Evolutionary conservation across 768 basidiomycete species (phyloP).

Genomic region (Mycena chlorophos): DNA sequence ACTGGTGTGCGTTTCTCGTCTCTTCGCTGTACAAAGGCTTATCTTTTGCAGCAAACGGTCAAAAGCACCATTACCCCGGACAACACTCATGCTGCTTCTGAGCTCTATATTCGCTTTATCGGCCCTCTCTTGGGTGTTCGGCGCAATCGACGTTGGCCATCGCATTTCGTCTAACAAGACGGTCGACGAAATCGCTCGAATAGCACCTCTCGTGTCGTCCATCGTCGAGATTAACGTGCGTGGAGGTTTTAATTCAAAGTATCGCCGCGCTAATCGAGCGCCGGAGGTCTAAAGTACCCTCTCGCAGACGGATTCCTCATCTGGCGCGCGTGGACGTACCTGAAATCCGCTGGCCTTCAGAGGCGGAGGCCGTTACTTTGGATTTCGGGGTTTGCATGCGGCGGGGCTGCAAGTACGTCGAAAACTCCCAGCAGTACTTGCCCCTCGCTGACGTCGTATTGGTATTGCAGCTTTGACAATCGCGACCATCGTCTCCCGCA

Average conservation of each 20-base stretch:
- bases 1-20: neutral
- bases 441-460: neutral
- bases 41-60: neutral
- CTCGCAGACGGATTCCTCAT: neutral
- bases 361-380: neutral
- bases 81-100: neutral
- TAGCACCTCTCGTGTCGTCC: neutral
- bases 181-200: neutral
- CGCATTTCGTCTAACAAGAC: neutral
- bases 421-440: neutral
- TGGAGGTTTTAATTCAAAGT: neutral
- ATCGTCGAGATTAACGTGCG: neutral
- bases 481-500: neutral
- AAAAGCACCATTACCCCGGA: neutral
- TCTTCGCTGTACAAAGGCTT: neutral
- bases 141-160: neutral
- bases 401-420: neutral
- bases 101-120: slow-evolving; percentile 3
- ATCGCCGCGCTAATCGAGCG: neutral
- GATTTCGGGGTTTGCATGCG: neutral
- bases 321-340: neutral
- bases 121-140: slow-evolving; percentile 1
- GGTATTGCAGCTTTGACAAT: neutral
- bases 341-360: neutral
- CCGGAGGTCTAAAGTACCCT: neutral